Conservation (phyloP, 2,329 filamentous ascomycete species). For the Fusarium sp. region DNA sequence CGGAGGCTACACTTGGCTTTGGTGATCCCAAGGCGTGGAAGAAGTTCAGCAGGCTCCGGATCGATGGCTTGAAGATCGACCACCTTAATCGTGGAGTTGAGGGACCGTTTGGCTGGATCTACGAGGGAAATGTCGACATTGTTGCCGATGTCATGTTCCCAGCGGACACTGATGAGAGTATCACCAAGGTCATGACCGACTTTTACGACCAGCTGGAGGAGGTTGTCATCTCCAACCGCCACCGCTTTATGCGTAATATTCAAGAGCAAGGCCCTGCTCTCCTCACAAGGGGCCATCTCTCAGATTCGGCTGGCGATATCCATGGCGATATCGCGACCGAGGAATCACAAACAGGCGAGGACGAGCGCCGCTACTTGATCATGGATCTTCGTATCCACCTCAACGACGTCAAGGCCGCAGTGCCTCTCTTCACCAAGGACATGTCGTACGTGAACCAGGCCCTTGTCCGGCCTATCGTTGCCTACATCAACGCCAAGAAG, state of each 20-base stretch:
- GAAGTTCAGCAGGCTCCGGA: conserved; percentile 91
- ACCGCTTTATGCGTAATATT: conserved; percentile 68
- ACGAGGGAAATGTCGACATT: conserved; percentile 96
- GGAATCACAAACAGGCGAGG: conserved; percentile 47
- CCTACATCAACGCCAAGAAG: conserved; percentile 95
- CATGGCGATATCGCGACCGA: conserved; percentile 9
- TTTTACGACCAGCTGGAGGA: conserved; percentile 97
- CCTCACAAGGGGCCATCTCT: conserved; percentile 47
- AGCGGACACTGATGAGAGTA: conserved; percentile 84
- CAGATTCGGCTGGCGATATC: conserved; percentile 41
- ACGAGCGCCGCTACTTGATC: conserved; percentile 83
- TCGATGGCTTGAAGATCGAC: conserved; percentile 94
- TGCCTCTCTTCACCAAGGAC: conserved; percentile 91
- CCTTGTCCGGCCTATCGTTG: conserved; percentile 93
- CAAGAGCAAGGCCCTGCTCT: conserved; percentile 42
- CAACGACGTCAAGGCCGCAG: conserved; percentile 92
- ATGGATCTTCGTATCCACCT: conserved; percentile 96
- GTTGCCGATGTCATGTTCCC: conserved; percentile 96
- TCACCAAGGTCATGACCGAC: conserved; percentile 95
- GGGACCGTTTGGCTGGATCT: conserved; percentile 97
- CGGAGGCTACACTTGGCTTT: conserved; percentile 64
- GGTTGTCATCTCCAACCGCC: conserved; percentile 82
- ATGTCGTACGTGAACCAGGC: conserved; percentile 97
- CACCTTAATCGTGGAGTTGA: conserved; percentile 94
- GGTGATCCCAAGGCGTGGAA: conserved; percentile 85